Conservation (phyloP, 192 early-diverging fungal species). For the Powellomyces hirtus region DNA sequence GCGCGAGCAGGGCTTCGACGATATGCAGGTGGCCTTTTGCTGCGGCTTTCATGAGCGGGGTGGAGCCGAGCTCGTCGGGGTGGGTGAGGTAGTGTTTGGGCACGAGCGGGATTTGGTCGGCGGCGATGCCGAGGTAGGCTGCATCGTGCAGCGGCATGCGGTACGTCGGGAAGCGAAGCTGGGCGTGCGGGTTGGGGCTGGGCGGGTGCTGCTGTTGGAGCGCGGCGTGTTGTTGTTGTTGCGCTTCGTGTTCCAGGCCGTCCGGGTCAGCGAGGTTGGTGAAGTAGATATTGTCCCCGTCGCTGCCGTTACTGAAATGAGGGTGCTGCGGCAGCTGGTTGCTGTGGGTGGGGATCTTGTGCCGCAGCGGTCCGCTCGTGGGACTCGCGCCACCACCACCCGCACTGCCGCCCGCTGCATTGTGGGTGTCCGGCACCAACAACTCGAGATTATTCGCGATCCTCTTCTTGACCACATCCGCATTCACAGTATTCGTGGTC, state of each 20-base stretch:
- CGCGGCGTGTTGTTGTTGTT: neutral
- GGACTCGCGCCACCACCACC: no score
- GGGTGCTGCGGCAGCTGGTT: no score
- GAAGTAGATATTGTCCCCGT: no score
- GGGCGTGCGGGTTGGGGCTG: neutral
- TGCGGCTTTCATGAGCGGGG: constrained; percentile 54
- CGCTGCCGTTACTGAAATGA: no score
- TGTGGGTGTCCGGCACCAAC: no score
- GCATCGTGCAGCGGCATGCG: constrained; percentile 30
- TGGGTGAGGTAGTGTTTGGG: neutral
- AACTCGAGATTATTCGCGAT: neutral
- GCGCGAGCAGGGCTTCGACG: constrained; percentile 20
- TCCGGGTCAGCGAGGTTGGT: no score
- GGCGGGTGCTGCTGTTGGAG: neutral
- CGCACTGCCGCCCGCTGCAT: no score
- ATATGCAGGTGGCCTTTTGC: constrained; percentile 37
- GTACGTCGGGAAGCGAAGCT: neutral
- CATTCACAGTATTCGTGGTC: neutral
- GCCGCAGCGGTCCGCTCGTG: no score
- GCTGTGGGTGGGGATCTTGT: no score
- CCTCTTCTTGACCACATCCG: neutral
- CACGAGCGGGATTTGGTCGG: neutral
- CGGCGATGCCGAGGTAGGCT: constrained; percentile 33
- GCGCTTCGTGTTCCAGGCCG: neutral
- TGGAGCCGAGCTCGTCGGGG: constrained; percentile 35